These are phyloP conservation scores for Calocybe cyanea DNA, from an alignment of 768 basidiomycete genomes.

Conservation along the genomic window DNA sequence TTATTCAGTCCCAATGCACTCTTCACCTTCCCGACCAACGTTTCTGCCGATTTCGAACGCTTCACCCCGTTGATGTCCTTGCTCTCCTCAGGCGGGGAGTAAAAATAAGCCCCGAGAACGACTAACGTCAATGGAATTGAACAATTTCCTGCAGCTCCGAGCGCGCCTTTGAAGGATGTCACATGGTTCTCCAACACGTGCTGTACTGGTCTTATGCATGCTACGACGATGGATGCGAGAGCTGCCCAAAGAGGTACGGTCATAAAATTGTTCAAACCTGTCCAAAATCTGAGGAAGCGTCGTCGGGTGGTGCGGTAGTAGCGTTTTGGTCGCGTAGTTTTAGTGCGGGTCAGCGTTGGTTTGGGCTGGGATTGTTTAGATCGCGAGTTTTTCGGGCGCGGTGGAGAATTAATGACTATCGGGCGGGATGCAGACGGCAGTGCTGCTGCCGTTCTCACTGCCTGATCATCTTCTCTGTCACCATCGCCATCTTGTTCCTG, in stretches of 20 bases:
- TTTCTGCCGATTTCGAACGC: slow-evolving; percentile 20
- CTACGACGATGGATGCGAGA: slow-evolving; percentile 69
- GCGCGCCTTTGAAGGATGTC: slow-evolving; percentile 62
- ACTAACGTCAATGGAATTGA: slow-evolving; percentile 87
- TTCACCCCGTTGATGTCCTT: neutral
- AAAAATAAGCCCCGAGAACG: slow-evolving; percentile 93
- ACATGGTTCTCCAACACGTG: slow-evolving; percentile 60
- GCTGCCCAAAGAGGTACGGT: slow-evolving; percentile 87
- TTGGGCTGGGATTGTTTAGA: too few relatives aligned
- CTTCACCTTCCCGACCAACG: slow-evolving; percentile 38
- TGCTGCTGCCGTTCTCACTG: too few relatives aligned
- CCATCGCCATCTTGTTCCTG: too few relatives aligned
- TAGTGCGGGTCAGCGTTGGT: too few relatives aligned
- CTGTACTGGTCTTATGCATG: slow-evolving; percentile 74
- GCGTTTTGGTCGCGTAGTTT: neutral
- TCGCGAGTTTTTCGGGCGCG: too few relatives aligned
- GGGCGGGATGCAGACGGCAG: too few relatives aligned
- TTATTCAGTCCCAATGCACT: slow-evolving; percentile 37
- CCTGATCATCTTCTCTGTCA: too few relatives aligned
- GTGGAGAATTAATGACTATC: too few relatives aligned
- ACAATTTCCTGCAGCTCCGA: slow-evolving; percentile 67
- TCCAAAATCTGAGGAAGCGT: slow-evolving; percentile 27
- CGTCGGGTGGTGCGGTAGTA: slow-evolving; percentile 6
- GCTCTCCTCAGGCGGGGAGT: slow-evolving; percentile 25
- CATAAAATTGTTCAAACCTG: slow-evolving; percentile 67